A percentile compares a stretch with the other conserved stretches of the same genome.
Evolutionary conservation across 305 asterid species (phyloP).

Genomic region (Caryopteris hybrid): DNA sequence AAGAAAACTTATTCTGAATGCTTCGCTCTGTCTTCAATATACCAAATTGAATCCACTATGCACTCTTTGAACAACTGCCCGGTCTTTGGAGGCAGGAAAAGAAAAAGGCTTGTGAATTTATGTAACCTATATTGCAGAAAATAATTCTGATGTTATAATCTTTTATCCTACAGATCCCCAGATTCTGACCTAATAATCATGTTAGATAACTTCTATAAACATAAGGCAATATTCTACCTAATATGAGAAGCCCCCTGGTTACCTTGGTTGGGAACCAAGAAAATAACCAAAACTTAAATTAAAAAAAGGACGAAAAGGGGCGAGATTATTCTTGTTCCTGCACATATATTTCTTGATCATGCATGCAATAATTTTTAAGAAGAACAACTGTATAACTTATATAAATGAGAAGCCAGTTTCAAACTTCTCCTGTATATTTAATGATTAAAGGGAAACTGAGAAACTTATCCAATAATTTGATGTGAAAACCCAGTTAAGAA

Average conservation of each 20-base stretch:
- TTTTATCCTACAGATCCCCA: not conserved
- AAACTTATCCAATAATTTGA: not conserved
- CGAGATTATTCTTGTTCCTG: not conserved
- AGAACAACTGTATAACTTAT: no score
- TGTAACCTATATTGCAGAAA: no score
- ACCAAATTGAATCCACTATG: not conserved
- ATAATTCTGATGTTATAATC: not conserved
- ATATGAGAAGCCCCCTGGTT: no score
- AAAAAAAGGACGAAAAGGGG: not conserved
- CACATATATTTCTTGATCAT: not conserved
- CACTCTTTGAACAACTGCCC: not conserved
- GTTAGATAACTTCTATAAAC: not conserved
- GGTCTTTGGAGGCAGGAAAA: not conserved
- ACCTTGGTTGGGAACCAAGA: no score
- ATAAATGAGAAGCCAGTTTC: no score
- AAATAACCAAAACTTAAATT: no score
- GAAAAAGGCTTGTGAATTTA: no score
- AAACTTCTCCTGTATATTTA: not conserved
- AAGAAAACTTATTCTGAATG: not conserved
- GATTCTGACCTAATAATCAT: not conserved
- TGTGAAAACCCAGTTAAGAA: not conserved
- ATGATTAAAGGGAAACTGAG: not conserved
- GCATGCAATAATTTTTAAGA: not conserved
- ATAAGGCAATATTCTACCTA: not conserved
- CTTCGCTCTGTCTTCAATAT: not conserved